Conservation (phyloP, 495 filamentous ascomycete genomes). For the Talaromyces stipitatus region DNA sequence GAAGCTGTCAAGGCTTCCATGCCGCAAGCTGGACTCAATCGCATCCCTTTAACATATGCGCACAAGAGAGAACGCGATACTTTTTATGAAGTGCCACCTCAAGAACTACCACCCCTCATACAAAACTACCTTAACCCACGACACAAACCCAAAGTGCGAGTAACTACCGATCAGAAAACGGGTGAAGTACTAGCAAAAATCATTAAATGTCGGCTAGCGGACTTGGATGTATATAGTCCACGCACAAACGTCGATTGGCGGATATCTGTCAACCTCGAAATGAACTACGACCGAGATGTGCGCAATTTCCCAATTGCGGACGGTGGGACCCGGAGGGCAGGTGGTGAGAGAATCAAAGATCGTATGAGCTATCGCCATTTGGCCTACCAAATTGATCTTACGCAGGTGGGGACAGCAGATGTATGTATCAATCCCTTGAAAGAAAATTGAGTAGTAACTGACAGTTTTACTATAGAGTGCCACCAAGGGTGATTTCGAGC, state of each 20-base stretch:
- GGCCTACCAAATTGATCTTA: conserved; percentile 81
- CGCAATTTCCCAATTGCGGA: conserved; percentile 39
- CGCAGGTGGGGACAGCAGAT: conserved; percentile 64
- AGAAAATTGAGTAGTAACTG: neutral
- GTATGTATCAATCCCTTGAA: conserved; percentile 34
- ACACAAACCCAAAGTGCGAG: conserved; percentile 61
- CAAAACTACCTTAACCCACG: conserved; percentile 49
- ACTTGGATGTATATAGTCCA: conserved; percentile 74
- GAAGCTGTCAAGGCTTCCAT: conserved; percentile 45
- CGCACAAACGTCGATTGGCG: conserved; percentile 70
- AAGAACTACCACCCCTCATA: conserved; percentile 45
- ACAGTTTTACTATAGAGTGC: conserved; percentile 10
- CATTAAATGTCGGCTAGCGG: conserved; percentile 78
- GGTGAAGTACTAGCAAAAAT: conserved; percentile 71
- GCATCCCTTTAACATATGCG: conserved; percentile 69
- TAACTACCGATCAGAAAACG: conserved; percentile 69
- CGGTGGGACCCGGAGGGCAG: conserved; percentile 25
- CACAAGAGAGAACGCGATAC: conserved; percentile 75
- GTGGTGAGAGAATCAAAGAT: conserved; percentile 71
- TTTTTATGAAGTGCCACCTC: conserved; percentile 68
- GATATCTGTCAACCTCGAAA: conserved; percentile 85
- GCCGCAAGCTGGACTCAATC: conserved; percentile 28
- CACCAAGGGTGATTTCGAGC: conserved; percentile 55
- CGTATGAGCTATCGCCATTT: conserved; percentile 80
- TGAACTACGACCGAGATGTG: conserved; percentile 67